Evolutionary conservation across 75 land plant genomes (phyloP).

Genomic region (Sequoia sempervirens): DNA sequence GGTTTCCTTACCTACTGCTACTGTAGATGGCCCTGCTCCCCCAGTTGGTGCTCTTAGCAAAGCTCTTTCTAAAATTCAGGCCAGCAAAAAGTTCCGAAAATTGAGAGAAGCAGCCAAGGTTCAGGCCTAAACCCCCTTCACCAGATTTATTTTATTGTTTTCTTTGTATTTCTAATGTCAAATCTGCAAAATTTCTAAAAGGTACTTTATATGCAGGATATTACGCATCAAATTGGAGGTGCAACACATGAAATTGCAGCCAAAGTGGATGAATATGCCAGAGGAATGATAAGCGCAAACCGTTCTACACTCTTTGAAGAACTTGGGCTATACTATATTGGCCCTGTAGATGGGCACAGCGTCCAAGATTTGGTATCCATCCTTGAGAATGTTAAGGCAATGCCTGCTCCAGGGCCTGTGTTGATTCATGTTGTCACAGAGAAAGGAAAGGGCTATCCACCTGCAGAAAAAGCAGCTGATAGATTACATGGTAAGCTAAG

Average conservation of each 20-base stretch:
- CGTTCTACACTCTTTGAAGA: slow-evolving; percentile 80
- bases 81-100: slow-evolving; percentile 71
- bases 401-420: slow-evolving; percentile 81
- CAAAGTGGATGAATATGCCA: slow-evolving; percentile 80
- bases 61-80: slow-evolving; percentile 61
- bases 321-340: slow-evolving; percentile 81
- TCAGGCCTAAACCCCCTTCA: not conserved
- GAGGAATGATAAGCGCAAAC: slow-evolving; percentile 76
- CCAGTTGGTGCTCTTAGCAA: slow-evolving; percentile 85
- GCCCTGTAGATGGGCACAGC: slow-evolving; percentile 87
- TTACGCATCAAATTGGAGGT: slow-evolving; percentile 82
- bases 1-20: slow-evolving; percentile 84
- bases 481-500: slow-evolving; percentile 64
- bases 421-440: slow-evolving; percentile 82
- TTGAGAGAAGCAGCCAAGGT: slow-evolving; percentile 95
- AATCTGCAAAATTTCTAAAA: not conserved
- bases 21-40: slow-evolving; percentile 77
- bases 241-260: slow-evolving; percentile 61
- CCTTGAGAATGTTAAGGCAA: slow-evolving; percentile 54
- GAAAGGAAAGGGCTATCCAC: slow-evolving; percentile 79
- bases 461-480: slow-evolving; percentile 77
- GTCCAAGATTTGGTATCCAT: slow-evolving; percentile 66
- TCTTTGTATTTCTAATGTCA: not conserved
- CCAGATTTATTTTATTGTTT: not conserved
- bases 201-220: slow-evolving; percentile 24